Evolutionary conservation across 2,329 filamentous ascomycete species (phyloP), one percentile per base, ranked within the genome.

Genomic region (Aspergillus brasiliensis): DNA sequence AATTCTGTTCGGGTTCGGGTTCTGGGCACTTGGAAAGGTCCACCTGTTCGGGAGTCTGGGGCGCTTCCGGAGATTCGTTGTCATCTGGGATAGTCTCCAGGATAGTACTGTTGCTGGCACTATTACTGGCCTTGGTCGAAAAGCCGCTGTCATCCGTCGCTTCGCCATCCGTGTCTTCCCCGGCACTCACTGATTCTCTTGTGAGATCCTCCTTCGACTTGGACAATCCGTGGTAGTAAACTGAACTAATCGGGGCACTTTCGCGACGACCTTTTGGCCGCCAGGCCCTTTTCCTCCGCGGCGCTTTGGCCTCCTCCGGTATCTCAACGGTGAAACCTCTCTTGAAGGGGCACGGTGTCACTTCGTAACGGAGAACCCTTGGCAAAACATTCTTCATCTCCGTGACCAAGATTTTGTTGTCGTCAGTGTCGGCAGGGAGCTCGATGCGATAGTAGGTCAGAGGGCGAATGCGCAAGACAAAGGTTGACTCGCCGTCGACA

Each of bases 371-470:
- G 48, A 97, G 80, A 13, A 96, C 86, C 62, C 87, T 86, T 56
- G 83, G 84, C 27, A 97, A 77, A 8, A 91, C 88, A 10, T 80
- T 79, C 69, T 91, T 91, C 65, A 97, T 80, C 37, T 87, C 82
- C 56, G 85, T 82, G 4, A 91, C 87, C 65, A 86, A 84, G 46
- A 81, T 77, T 64, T 84, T 81, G 63, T 94, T 88, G 21, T 89
- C 86, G 2, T 84, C 78, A 0, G 85, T 85, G 37, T 82, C 81
- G 15, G 86, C 83, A 0, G 92, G 91, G 5, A 97, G 78, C 71
- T 97, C 93, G 69, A 97, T 95, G 64, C 93, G 88, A 84, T 95
- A 97, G 75, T 95, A 97, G 46, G 90, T 89, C 28, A 93, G 89
- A 47, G 89, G 86, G 21, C 92, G 84, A 65, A 96, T 91, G 65